Evolutionary conservation across 2,329 filamentous ascomycete species (phyloP).

Genomic region (Pseudocercospora pini-densiflorae): DNA sequence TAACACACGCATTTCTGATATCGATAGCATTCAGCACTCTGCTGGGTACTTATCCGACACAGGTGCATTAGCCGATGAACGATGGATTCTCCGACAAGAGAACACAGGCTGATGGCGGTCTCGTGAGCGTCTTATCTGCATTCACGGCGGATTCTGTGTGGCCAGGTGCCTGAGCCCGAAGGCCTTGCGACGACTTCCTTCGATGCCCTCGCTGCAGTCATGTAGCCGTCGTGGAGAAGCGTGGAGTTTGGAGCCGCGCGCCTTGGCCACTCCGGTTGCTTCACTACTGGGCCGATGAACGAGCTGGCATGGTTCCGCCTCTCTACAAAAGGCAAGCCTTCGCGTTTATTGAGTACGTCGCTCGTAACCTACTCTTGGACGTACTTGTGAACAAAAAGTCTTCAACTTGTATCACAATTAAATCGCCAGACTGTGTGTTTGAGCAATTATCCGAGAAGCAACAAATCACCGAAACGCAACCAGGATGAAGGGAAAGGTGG

Average conservation of each 20-base stretch:
- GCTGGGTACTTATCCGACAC: background rate
- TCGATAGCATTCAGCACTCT: background rate
- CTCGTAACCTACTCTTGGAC: background rate
- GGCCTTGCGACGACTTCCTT: background rate
- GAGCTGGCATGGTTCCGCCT: background rate
- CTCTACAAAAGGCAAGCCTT: conserved; percentile 1
- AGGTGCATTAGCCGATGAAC: background rate
- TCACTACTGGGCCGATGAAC: background rate
- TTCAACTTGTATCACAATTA: background rate
- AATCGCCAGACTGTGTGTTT: background rate
- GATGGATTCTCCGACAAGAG: background rate
- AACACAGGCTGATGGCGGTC: background rate
- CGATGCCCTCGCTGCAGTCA: background rate
- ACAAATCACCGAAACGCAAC: background rate
- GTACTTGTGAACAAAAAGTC: background rate
- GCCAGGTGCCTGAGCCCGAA: background rate
- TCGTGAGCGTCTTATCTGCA: background rate
- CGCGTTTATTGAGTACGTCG: background rate
- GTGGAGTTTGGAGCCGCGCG: background rate
- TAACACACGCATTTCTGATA: background rate
- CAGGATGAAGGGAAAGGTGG: conserved; percentile 57
- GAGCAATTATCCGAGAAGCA: background rate
- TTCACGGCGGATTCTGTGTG: background rate
- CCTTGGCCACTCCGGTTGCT: background rate
- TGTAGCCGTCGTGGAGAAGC: conserved; percentile 1